Base-by-base conservation (phyloP, 2,329 filamentous ascomycete species). In the Ceratocystis cacaofunesta region DNA sequence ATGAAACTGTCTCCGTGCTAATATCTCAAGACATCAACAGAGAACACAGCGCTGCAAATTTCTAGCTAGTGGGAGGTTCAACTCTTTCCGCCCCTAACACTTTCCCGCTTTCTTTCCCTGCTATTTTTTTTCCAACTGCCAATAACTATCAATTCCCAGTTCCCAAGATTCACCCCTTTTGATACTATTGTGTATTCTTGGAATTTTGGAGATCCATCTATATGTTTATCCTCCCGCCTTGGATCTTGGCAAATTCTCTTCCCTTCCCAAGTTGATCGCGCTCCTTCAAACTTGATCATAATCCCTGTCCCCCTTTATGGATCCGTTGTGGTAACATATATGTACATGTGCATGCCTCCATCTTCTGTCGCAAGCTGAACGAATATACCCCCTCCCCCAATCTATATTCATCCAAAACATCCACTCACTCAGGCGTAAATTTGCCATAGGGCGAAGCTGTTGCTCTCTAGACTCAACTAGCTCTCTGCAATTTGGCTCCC, bases 281-380 rank as follows among this genome's bases (percentile, higher is more conserved):
- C 44, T 62, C 43, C 36, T 41, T 43, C 25, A 15, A 28, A 25
- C 28, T 41, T 15, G 44, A 15, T 19, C 32, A 17, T 30, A 30
- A 58, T 58, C 55, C 55, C 55, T 58, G 55, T 12, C 55, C 55
- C 55, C 55, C 48, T 52, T 57, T 36, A 58, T 36, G 41, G 25
- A 25, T 15, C 55, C 19, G 32, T 32, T 25, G 15, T 30, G 32
- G 25, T 22, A 32, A 12, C 52, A 15, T 30, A 25, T 57, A 28
- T 57, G 22, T 25, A 55, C 46, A 41, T 41, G 36, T 55, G 50
- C 22, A 22, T 36, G 19, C 28, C 30, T 30, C 17, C 55, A 30
- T 36, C 32, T 19, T 25, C 17, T 36, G 55, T 58, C 55, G 55
- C 55, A 25, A 52, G 48, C 48, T 52, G 48, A 52, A 52, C 48